Evolutionary conservation across 176 grass and related monocot species (phyloP).

Genomic region (Bolboschoenus planiculmis): DNA sequence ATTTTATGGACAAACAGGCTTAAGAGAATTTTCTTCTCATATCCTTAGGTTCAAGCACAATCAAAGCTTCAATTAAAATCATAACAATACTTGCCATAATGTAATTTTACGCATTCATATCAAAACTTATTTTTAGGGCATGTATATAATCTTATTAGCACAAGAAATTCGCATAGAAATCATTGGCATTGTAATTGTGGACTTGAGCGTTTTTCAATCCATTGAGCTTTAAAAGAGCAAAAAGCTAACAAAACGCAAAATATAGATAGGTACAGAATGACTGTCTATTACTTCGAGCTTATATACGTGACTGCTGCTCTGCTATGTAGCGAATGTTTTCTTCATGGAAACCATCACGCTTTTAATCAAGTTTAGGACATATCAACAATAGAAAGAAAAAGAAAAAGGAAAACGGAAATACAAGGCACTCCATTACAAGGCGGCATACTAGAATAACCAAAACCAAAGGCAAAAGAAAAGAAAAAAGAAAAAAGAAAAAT

Average conservation of each 20-base stretch:
- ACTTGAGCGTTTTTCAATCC: too few species aligned
- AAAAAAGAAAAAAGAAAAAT: background rate
- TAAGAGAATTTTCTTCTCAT: background rate
- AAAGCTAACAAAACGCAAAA: background rate
- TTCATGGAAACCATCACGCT: too few species aligned
- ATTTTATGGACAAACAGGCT: background rate
- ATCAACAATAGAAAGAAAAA: background rate
- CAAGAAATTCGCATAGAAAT: background rate
- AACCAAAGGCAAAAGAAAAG: background rate
- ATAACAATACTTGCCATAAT: background rate
- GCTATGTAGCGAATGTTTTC: background rate
- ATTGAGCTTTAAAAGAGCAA: too few species aligned
- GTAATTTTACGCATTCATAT: background rate
- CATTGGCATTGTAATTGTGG: background rate
- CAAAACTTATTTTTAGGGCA: background rate
- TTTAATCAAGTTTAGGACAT: background rate
- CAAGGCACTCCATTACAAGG: background rate
- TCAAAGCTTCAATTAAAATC: background rate
- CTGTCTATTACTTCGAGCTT: background rate
- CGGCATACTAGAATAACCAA: background rate
- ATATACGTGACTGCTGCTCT: background rate
- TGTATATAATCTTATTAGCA: background rate
- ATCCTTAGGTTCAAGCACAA: background rate
- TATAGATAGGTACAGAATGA: too few species aligned
- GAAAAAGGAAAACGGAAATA: background rate